Conservation (phyloP, 208 protist species). For the Leishmania lainsoni region DNA sequence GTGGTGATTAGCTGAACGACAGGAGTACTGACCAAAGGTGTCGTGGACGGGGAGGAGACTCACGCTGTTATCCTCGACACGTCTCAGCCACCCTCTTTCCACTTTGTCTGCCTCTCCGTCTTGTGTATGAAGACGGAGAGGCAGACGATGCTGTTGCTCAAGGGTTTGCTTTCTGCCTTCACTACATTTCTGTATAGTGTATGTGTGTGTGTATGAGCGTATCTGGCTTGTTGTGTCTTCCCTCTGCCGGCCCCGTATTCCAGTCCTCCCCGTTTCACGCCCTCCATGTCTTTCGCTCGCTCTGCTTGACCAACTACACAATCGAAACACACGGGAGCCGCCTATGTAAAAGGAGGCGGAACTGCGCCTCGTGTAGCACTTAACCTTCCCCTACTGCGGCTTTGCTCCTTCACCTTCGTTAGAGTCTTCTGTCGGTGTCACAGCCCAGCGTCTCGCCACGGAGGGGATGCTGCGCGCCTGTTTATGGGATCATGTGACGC, state of each 20-base stretch:
- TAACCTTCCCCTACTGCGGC: not conserved
- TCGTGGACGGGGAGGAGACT: not conserved
- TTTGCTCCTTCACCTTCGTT: not conserved
- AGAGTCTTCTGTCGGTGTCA: not conserved
- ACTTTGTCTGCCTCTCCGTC: not conserved
- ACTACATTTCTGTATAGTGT: not conserved
- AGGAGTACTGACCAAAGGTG: not conserved
- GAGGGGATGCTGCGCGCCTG: conserved; percentile 26
- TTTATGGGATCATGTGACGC: conserved; percentile 68
- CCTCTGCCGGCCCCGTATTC: not conserved
- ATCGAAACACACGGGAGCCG: no score
- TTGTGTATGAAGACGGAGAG: not conserved
- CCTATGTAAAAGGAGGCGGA: not conserved
- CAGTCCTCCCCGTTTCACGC: not conserved
- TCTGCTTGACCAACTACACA: not conserved
- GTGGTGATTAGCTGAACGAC: not conserved
- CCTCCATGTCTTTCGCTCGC: not conserved
- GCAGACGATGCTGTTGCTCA: not conserved
- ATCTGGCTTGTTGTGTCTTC: not conserved
- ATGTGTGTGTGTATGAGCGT: not conserved
- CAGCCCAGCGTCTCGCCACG: conserved; percentile 11
- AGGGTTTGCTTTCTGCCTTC: not conserved
- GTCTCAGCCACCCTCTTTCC: not conserved
- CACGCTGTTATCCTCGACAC: not conserved
- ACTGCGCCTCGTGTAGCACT: not conserved